Evolutionary conservation across 2,329 filamentous ascomycete species (phyloP).

Genomic region (Fusarium bactridioides): DNA sequence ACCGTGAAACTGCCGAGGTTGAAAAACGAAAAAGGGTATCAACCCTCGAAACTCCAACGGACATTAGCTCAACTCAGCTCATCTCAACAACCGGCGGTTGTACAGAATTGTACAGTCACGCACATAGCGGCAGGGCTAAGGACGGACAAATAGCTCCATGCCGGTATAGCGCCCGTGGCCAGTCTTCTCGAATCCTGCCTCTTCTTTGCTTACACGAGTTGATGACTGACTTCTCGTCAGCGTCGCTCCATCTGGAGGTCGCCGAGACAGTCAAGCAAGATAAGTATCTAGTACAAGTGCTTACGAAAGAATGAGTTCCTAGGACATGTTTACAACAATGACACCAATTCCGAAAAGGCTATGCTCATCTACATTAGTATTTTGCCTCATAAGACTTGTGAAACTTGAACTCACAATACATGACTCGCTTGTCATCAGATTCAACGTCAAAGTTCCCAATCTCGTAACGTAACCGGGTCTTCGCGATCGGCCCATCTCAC

Average conservation of each 20-base stretch:
- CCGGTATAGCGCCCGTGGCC: slow-evolving; percentile 4
- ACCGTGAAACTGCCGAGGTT: slow-evolving; percentile 33
- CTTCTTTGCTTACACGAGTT: slow-evolving; percentile 3
- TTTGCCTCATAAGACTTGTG: neutral
- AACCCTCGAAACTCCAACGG: neutral
- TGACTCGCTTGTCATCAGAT: slow-evolving; percentile 31
- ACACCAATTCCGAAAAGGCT: neutral
- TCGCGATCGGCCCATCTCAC: slow-evolving; percentile 33
- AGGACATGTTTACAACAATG: neutral
- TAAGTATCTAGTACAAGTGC: slow-evolving; percentile 12
- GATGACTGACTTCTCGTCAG: slow-evolving; percentile 16
- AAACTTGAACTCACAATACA: slow-evolving; percentile 7
- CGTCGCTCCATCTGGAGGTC: slow-evolving; percentile 10
- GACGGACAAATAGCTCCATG: slow-evolving; percentile 30
- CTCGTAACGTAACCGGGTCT: slow-evolving; percentile 24
- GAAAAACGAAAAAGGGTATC: slow-evolving; percentile 8
- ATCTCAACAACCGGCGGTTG: neutral
- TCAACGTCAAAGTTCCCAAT: slow-evolving; percentile 27
- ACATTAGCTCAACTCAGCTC: slow-evolving; percentile 4
- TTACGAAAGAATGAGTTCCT: slow-evolving; percentile 1
- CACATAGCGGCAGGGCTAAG: slow-evolving; percentile 13
- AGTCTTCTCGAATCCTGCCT: neutral
- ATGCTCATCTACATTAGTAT: neutral
- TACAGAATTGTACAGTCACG: neutral
- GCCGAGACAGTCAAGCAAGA: neutral